Evolutionary conservation across 2,329 filamentous ascomycete species (phyloP), one percentile per base, ranked within the genome.

Genomic region (Tolypocladium ophioglossoides): DNA sequence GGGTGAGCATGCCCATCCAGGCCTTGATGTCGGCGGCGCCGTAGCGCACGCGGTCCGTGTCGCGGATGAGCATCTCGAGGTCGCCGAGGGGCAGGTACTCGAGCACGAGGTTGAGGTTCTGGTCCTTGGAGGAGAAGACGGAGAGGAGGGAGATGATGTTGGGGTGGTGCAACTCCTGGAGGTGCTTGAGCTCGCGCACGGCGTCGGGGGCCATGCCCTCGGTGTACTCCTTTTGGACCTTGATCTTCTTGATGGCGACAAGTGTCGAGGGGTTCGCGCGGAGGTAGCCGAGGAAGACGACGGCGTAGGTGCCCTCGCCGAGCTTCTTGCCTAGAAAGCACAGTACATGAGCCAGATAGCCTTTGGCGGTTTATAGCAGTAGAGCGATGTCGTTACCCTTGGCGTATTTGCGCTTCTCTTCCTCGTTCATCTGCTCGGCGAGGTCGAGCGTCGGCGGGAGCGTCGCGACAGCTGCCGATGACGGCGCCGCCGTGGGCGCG

Each of bases 1-100:
- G 85, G 32, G 82, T 82, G n/a, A 97, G 80, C 94, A 97, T 97
- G 59, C 88, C 89, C 86, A 96, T 95, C 94, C 94, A 99, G 18
- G 91, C 87, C 70, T 99, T 99, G 70, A 97, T 91, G 70, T 99
- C 94, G 20, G 89, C 87, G 12, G 84, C 82, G 57, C 88, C 88
- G 70, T 97, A 97, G 53, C 84, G 83, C 49, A 96, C 85, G 53
- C 76, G 76, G 48, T 85, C 80, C 34, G 81, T 84, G 71, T 97
- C 91, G 68, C 89, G 89, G 69, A 96, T 95, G 56, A 99, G 82
- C 79, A 91, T 90, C 71, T 97, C 90, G 32, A 99, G 80, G 71
- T 99, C 94, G 60, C 94, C 92, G n/a, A 89, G 82, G 0, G 92
- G 91, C 4, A 97, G 79, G 70, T 87, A 95, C 72, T 99, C 94